Base-by-base conservation (phyloP, 1,284 basidiomycete genomes). In the Ustilago hordei region DNA sequence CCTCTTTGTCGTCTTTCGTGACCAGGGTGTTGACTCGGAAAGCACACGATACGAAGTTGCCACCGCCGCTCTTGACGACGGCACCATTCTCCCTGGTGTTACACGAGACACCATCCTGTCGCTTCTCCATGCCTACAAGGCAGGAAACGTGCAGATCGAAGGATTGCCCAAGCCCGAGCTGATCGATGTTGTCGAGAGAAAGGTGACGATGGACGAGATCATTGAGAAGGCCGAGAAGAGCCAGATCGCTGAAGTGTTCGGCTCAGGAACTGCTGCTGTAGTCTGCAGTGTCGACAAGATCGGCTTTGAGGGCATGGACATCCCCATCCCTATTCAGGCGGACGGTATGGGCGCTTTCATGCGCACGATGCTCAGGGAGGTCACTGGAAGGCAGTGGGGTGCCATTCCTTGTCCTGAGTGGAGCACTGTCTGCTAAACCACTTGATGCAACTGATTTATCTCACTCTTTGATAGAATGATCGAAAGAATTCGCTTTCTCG, bases 21-120 rank as follows among this genome's bases (percentile, higher is more conserved):
- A 77, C 47, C 75, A 77, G 59, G 23, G 36, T 6, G 13, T 53
- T 2, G 75, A 73, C 28, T 32, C 31, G n/a, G 66, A 69, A 1
- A 28, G 36, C 5, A 62, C 69, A 12, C 47, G 52, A 5, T 77
- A 77, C 69, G 59, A 75, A 47, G 36, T 80, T 28, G 72, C 69
- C 53, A 96, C 95, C 0, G 74, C 77, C 8, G 62, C 65, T 13
- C 64, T 79, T 13, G 69, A 73, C 23, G 77, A 93, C 81, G 95
- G 95, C 61, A 92, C 70, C 48, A 95, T 98, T 83, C 91, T 99
- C n/a, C 95, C 96, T n/a, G 96, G 96, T 73, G 92, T 99, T 32
- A 98, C 95, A 4, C 92, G 96, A 74, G 95, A 98, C 87, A 68
- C 70, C 8, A 92, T 96, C 47, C 90, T 98, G 50, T 84, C 90